Evolutionary conservation across 768 basidiomycete species (phyloP).

Genomic region (Russula lepida): DNA sequence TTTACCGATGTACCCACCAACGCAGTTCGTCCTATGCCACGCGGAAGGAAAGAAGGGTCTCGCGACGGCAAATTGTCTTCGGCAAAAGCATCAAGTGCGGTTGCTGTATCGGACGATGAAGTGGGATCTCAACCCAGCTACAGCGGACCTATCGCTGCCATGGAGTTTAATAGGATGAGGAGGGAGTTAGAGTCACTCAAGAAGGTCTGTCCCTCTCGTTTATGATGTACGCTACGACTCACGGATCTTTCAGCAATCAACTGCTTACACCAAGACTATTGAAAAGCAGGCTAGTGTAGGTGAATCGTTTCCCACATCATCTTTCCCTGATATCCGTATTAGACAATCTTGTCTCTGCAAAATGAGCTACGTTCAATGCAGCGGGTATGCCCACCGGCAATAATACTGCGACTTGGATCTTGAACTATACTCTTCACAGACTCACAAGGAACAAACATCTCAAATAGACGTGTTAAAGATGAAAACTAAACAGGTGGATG

Average conservation of each 20-base stretch:
- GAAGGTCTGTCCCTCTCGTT: constrained; percentile 27
- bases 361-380: constrained; percentile 33
- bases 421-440: constrained; percentile 26
- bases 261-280: constrained; percentile 40
- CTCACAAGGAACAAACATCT: constrained; percentile 38
- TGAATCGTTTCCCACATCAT: neutral
- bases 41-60: constrained; percentile 2
- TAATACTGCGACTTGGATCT: neutral
- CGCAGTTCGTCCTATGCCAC: neutral
- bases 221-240: neutral
- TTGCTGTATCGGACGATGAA: constrained; percentile 13
- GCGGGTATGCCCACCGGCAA: constrained; percentile 28
- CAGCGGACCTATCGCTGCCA: constrained; percentile 33
- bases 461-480: constrained; percentile 38
- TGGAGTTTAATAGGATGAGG: constrained; percentile 47
- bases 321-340: neutral
- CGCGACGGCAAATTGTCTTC: constrained; percentile 4
- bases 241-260: constrained; percentile 27
- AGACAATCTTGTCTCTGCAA: constrained; percentile 50
- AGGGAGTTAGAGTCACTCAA: constrained; percentile 51
- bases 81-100: neutral
- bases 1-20: neutral
- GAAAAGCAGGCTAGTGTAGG: constrained; percentile 49
- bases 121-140: constrained; percentile 19
- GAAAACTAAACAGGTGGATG: constrained; percentile 46